Conservation (phyloP, 164 flowering plant species). For the Paratinospora sagittata region DNA sequence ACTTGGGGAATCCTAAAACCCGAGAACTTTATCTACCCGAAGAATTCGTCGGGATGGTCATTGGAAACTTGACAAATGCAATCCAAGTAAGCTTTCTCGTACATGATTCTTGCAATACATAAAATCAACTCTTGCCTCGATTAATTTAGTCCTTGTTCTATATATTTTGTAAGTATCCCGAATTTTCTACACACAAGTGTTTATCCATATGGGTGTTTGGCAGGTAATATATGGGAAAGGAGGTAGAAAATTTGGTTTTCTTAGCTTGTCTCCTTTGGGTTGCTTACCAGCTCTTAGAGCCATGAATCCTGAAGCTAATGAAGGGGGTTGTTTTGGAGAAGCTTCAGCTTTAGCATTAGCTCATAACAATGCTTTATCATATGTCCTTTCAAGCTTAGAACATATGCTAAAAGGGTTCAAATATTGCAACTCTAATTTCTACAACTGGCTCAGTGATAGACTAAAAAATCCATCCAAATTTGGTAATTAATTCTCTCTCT, state of each 20-base stretch:
- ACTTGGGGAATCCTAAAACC: conserved; percentile 37
- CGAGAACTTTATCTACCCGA: conserved; percentile 28
- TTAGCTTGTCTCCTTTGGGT: conserved; percentile 45
- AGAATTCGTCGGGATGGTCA: conserved; percentile 39
- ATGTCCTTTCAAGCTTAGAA: conserved; percentile 29
- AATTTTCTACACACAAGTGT: too few species aligned
- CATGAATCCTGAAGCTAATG: conserved; percentile 25
- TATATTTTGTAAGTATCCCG: too few species aligned
- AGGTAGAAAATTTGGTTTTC: conserved; percentile 49
- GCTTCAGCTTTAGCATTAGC: conserved; percentile 39
- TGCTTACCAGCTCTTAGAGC: conserved; percentile 55
- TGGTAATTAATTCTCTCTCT: conserved; percentile 31
- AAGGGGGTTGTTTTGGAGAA: conserved; percentile 41
- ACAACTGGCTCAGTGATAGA: conserved; percentile 39
- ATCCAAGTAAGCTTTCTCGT: conserved; percentile 33
- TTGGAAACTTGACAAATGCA: conserved; percentile 44
- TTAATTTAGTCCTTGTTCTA: too few species aligned
- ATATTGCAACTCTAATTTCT: conserved; percentile 43
- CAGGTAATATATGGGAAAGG: conserved; percentile 48
- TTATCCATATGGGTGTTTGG: too few species aligned
- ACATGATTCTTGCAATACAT: background rate
- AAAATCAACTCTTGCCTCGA: background rate
- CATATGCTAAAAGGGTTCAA: conserved; percentile 34
- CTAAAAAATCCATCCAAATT: conserved; percentile 30
- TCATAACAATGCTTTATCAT: conserved; percentile 40